Base-by-base conservation (phyloP, 2,329 filamentous ascomycete species). In the Trichoderma sp. region DNA sequence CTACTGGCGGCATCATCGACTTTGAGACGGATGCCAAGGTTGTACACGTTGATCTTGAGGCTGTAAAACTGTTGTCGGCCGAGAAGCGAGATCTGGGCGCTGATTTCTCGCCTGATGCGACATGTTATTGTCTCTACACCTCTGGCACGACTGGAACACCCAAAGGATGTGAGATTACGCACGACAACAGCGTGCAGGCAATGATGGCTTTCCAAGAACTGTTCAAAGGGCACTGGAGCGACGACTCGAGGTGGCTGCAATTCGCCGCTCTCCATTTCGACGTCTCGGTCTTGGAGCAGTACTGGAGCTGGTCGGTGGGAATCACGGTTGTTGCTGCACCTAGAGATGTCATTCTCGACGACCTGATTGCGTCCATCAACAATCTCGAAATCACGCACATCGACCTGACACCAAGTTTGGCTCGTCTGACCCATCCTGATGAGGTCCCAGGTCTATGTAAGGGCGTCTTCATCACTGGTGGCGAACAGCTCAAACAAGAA, bases 241-340 rank as follows among this genome's bases (percentile, higher is more conserved):
- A 81, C 0, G 74, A 84, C 0, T 96, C 93, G 0, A 86, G 90
- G 65, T 97, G 92, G 89, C 81, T 97, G 0, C 94, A 97, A 73
- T 97, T 97, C 73, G 94, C 94, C 1, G 93, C 92, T 0, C 92
- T 97, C 64, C 94, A 97, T 75, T 97, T 97, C 67, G 94, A 97
- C 71, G 93, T 97, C 4, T 95, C 91, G 1, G 90, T 97, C 0
- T 82, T 97, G 0, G 93, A 97, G 73, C 93, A 97, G 72, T 97
- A 94, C 74, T 97, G 92, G 92, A 95, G 89, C 65, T 97, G 93
- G 93, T 92, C 90, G 30, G 90, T 95, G 0, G 93, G 93, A 1
- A 93, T 97, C 28, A 89, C 90, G 4, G 84, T 97, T 0, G 90
- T 94, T 2, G 88, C 91, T 2, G 93, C 91, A 7, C 90, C 92